phyloP scores from a whole-genome alignment of 345 rosid species.

The Erysimum cheiranthoides region DNA sequence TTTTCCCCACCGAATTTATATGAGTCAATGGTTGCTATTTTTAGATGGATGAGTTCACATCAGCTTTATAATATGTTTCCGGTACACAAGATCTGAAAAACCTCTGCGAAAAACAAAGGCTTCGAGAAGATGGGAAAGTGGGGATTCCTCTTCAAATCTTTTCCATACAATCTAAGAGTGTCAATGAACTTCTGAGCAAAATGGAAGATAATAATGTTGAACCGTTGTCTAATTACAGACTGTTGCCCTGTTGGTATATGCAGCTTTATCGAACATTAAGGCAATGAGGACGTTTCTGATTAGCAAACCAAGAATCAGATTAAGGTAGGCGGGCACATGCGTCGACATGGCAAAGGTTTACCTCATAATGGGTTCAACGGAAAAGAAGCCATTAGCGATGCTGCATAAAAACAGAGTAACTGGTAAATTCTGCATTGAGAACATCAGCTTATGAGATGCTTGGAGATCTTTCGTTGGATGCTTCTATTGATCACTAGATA shows the following conservation, averaged over 20 bases:
- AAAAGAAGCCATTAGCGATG: neutral
- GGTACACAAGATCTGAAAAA: conserved; percentile 23
- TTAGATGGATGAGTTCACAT: too few relatives aligned
- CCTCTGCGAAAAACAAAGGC: neutral
- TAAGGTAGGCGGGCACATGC: conserved; percentile 30
- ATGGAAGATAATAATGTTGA: neutral
- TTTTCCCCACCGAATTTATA: too few relatives aligned
- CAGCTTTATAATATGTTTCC: too few relatives aligned
- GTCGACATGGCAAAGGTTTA: conserved; percentile 31
- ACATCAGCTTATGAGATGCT: neutral
- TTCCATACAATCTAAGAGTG: conserved; percentile 29
- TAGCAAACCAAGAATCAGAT: neutral
- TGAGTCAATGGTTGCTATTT: too few relatives aligned
- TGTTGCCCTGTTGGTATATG: neutral
- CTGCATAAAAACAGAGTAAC: conserved; percentile 20
- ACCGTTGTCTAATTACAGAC: conserved; percentile 16
- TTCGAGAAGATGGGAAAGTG: conserved; percentile 28
- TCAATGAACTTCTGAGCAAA: conserved; percentile 20
- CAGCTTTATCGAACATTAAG: conserved; percentile 1
- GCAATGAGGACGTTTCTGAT: conserved; percentile 18
- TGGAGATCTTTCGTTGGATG: conserved; percentile 13
- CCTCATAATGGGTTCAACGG: neutral
- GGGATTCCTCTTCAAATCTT: conserved; percentile 25
- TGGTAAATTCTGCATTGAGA: conserved; percentile 3
- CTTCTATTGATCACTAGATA: conserved; percentile 27